Conservation (phyloP, 2,329 filamentous ascomycete species). For the Cercospora janseana region DNA sequence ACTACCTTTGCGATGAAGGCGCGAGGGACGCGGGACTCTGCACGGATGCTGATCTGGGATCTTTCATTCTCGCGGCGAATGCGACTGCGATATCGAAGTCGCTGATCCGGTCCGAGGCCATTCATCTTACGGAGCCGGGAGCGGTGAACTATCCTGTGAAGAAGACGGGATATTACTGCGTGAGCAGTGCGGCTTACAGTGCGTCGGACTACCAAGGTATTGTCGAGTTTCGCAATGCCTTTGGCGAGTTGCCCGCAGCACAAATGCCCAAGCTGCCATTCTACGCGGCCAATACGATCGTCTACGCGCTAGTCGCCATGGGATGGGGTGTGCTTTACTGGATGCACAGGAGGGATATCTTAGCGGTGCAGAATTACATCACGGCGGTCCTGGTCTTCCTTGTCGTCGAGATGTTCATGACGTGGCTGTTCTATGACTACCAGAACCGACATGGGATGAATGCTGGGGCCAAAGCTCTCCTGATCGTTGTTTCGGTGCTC, state of each 20-base stretch:
- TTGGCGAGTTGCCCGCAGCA: slow-evolving; percentile 89
- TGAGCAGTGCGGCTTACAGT: slow-evolving; percentile 72
- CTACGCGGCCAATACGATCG: slow-evolving; percentile 89
- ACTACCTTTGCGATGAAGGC: slow-evolving; percentile 73
- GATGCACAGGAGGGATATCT: slow-evolving; percentile 87
- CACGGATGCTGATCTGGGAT: slow-evolving; percentile 71
- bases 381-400: slow-evolving; percentile 94
- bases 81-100: slow-evolving; percentile 68
- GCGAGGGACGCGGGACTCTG: slow-evolving; percentile 69
- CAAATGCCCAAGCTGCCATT: slow-evolving; percentile 97
- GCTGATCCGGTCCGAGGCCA: slow-evolving; percentile 72
- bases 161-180: slow-evolving; percentile 94
- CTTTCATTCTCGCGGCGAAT: slow-evolving; percentile 79
- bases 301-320: slow-evolving; percentile 81
- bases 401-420: slow-evolving; percentile 94
- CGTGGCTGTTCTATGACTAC: slow-evolving; percentile 98
- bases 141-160: slow-evolving; percentile 79
- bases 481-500: slow-evolving; percentile 87
- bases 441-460: slow-evolving; percentile 88
- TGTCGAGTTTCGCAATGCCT: slow-evolving; percentile 91
- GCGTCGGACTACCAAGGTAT: slow-evolving; percentile 71
- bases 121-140: slow-evolving; percentile 74
- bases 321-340: slow-evolving; percentile 96
- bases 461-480: slow-evolving; percentile 75
- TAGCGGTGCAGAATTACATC: slow-evolving; percentile 98